Evolutionary conservation across 2,329 filamentous ascomycete genomes (phyloP), one percentile per base, ranked within the genome.

Genomic region (Lasiodiplodia sp.): DNA sequence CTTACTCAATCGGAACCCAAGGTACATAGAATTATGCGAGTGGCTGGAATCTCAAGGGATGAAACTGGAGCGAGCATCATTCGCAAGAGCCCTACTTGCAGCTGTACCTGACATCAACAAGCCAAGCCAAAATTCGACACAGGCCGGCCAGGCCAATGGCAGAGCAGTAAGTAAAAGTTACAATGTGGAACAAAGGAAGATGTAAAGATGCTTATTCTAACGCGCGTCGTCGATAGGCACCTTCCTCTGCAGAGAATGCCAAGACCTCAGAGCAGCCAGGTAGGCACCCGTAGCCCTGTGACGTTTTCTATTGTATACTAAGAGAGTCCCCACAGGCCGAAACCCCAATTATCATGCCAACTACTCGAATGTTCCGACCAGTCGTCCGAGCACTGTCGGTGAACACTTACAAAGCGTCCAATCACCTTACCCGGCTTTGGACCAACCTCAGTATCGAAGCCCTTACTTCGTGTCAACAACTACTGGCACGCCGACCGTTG

Each of bases 11-110:
- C 73, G 77, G 8, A 87, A 88, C 71, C 86, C 86, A 2, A 86
- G 82, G 2, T 89, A 88, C 70, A 82, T 84, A 69, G 81, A 86
- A 63, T 75, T 89, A 2, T 89, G 87, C 72, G 82, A 86, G 69
- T 78, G 80, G 56, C 75, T 89, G 5, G 87, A 89, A 70, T 73
- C 71, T 1, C 80, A 80, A 71, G 84, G 83, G 0, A 77, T 87
- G 18, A 78, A 75, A 38, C 78, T 89, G 40, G 84, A 88, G 70
- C 80, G 86, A 66, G 82, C 84, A 6, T 76, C 80, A 0, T 85
- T 89, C 71, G 87, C 87, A 12, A 81, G 84, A 70, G 82, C 81
- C 70, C 74, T 89, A 18, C 78, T 86, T 7, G 74, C 76, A 49
- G 80, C 81, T 31, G 80, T 84, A 0, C 81, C 84, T 12, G 81